These are phyloP conservation scores for Nakaseomyces uthaithaninus DNA, from an alignment of 1,139 yeast species.

Conservation along the genomic window DNA sequence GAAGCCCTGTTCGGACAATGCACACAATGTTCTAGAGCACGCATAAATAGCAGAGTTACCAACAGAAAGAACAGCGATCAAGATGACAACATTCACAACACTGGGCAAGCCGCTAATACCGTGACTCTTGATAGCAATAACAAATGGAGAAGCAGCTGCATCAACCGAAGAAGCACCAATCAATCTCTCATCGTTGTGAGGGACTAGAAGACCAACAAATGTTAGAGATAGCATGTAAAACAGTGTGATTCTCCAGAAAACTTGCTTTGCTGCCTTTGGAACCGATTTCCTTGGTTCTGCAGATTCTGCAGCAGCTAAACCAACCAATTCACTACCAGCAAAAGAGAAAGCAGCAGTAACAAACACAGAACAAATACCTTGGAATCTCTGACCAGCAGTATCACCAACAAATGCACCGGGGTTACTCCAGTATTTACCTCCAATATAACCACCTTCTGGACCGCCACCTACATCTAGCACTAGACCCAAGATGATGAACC, in stretches of 20 bases:
- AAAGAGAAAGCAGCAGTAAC: conserved; percentile 52
- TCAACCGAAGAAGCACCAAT: conserved; percentile 40
- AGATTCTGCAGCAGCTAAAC: conserved; percentile 84
- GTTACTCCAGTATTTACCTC: conserved; percentile 54
- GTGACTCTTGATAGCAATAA: conserved; percentile 48
- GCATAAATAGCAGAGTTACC: conserved; percentile 64
- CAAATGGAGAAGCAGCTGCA: conserved; percentile 54
- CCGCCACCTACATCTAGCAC: conserved; percentile 66
- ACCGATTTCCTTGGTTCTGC: conserved; percentile 63
- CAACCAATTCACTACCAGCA: conserved; percentile 66
- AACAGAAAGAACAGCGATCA: conserved; percentile 59
- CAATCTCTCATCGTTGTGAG: conserved; percentile 35
- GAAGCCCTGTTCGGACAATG: conserved; percentile 56
- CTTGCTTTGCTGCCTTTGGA: conserved; percentile 69
- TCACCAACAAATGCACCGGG: conserved; percentile 55
- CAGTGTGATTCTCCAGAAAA: conserved; percentile 60
- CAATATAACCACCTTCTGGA: conserved; percentile 47
- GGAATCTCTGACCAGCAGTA: conserved; percentile 35
- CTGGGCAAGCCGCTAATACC: conserved; percentile 50
- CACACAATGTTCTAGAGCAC: conserved; percentile 57
- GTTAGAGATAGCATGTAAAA: conserved; percentile 47
- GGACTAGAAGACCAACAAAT: conserved; percentile 41
- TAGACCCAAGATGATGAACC: conserved; percentile 63
- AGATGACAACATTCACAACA: conserved; percentile 44
- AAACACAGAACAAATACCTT: conserved; percentile 44